Conservation (phyloP, 2,329 filamentous ascomycete species). For the Sphaerulina populicola region DNA sequence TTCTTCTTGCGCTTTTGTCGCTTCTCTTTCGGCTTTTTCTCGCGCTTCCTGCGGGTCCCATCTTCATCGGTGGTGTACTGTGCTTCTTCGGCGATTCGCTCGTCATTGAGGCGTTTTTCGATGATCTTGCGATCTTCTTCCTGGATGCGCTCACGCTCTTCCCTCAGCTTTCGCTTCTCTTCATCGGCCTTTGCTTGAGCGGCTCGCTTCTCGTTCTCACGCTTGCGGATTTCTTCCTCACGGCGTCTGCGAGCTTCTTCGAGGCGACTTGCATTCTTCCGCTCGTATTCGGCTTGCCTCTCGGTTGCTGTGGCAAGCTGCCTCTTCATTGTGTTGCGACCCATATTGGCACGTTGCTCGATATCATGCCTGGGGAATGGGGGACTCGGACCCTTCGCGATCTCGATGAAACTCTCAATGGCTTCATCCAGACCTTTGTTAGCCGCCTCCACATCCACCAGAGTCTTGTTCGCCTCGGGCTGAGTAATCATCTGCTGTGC, state of each 20-base stretch:
- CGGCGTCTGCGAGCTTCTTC: constrained; percentile 69
- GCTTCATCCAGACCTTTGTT: constrained; percentile 74
- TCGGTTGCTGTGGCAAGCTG: constrained; percentile 80
- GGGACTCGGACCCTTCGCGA: constrained; percentile 55
- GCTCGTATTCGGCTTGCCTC: constrained; percentile 82
- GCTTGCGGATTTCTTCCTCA: constrained; percentile 67
- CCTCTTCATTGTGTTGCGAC: constrained; percentile 83
- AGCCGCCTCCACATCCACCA: constrained; percentile 73
- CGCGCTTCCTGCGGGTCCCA: constrained; percentile 70
- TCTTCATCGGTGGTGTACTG: constrained; percentile 81
- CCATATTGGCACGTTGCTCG: constrained; percentile 95
- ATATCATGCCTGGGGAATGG: constrained; percentile 87
- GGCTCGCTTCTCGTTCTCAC: constrained; percentile 66
- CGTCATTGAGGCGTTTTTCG: constrained; percentile 62
- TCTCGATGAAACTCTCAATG: constrained; percentile 58
- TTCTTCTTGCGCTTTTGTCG: constrained; percentile 54
- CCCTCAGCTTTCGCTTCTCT: constrained; percentile 70
- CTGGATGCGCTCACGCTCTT: constrained; percentile 72
- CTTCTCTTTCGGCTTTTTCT: constrained; percentile 51
- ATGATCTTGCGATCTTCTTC: constrained; percentile 65
- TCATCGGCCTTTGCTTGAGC: constrained; percentile 62
- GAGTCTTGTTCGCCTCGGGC: constrained; percentile 65
- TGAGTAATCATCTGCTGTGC: constrained; percentile 70
- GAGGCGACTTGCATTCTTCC: constrained; percentile 82
- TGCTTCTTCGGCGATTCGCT: constrained; percentile 55